Percentiles rank a stretch among this genome's conserved stretches.
Evolutionary conservation across 2,329 filamentous ascomycete species (phyloP).

Genomic region (Fusarium udum): DNA sequence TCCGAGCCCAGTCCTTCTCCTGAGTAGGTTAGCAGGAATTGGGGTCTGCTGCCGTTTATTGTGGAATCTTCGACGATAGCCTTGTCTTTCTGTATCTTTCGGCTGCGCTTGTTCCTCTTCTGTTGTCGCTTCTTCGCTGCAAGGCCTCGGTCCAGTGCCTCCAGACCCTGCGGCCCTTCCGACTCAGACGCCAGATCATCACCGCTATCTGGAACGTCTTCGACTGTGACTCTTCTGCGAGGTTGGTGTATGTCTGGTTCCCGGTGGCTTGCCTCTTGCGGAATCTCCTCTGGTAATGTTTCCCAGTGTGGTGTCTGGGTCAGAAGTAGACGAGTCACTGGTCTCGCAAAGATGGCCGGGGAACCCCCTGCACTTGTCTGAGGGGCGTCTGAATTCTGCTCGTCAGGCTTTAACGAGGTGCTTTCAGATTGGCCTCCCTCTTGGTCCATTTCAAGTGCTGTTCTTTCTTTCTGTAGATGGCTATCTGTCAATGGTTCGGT

Average conservation of each 20-base stretch:
- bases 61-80: not conserved
- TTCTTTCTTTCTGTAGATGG: not conserved
- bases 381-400: rapidly evolving
- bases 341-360: no score
- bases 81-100: not conserved
- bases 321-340: not conserved
- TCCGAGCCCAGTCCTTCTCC: not conserved
- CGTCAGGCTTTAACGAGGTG: rapidly evolving
- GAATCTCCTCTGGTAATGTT: rapidly evolving
- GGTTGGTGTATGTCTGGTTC: not conserved
- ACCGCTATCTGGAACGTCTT: not conserved
- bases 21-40: not conserved
- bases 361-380: not conserved
- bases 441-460: not conserved
- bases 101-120: not conserved
- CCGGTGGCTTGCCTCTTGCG: rapidly evolving
- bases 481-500: rapidly evolving
- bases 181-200: not conserved
- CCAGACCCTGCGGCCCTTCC: rapidly evolving
- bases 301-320: not conserved
- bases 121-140: not conserved
- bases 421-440: not conserved
- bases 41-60: rapidly evolving
- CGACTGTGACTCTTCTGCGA: not conserved
- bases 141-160: not conserved